Base-by-base conservation (phyloP, 129 eudicot genomes). In the Escallonia herrerae region DNA sequence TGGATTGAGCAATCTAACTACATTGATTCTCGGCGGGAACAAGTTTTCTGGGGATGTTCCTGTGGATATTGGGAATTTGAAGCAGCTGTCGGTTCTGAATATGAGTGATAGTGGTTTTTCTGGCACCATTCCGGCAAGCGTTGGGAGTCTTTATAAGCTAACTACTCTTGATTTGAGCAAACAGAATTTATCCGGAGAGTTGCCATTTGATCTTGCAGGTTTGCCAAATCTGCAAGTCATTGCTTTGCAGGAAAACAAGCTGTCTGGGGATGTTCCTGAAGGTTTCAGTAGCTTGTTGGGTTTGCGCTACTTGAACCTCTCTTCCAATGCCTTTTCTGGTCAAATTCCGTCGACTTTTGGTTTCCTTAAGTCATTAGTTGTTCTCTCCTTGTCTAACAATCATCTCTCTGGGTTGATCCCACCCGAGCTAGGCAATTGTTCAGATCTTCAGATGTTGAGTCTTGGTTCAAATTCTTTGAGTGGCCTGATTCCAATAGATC, bases 261-360 rank as follows among this genome's bases (percentile, higher is more conserved):
- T 90, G 38, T 75, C 80, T 39, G 95, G 95, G 7, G 83, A 74
- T 68, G 81, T 90, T 62, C 95, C 90, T 63, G 95, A 90, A 78
- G 95, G 97, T 60, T 82, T 90, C 62, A 87, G 97, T 69, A 90
- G 95, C 72, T 82, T 87, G 51, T 63, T 76, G 72, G 86, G 93
- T 50, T 84, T 90, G 79, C 72, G 51, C 43, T 77, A 82, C 76
- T 71, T 90, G 78, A 90, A 90, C 63, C 93, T 90, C 39, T 87
- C 95, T 62, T 78, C 77, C 53, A 90, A 90, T 80, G 49, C 57
- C 50, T 84, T 90, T 67, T 77, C 95, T 15, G 95, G 97, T 40
- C 74, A 66, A 9, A 78, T 90, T 65, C 89, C 97, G 33, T 70
- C 86, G 5, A 87, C 84, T 10, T 90, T 82, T 72, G 87, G 97